phyloP scores from a whole-genome alignment of 2,329 filamentous ascomycete genomes.

The Diaporthe eres region DNA sequence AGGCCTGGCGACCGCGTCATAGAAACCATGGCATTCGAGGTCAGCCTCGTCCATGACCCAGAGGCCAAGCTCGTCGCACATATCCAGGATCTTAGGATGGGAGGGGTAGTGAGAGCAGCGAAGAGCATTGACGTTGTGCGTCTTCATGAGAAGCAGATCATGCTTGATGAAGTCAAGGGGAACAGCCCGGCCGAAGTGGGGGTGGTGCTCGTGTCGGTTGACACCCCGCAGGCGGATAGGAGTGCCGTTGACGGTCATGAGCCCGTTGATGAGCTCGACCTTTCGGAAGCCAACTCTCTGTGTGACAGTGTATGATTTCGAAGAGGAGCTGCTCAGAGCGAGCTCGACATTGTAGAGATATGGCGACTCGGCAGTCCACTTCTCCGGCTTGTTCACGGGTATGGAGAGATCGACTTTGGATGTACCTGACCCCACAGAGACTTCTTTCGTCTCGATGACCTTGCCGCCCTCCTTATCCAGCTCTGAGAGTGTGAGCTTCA shows the following conservation, averaged over 20 bases:
- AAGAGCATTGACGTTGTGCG: conserved; percentile 79
- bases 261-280: conserved; percentile 72
- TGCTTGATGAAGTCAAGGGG: conserved; percentile 72
- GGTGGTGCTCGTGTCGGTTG: conserved; percentile 81
- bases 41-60: conserved; percentile 70
- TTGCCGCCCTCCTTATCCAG: conserved; percentile 52
- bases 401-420: conserved; percentile 59
- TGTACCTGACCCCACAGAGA: conserved; percentile 46
- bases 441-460: conserved; percentile 47
- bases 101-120: conserved; percentile 78
- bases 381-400: conserved; percentile 66
- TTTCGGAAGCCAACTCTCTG: conserved; percentile 75
- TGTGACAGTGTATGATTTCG: conserved; percentile 55
- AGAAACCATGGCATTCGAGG: conserved; percentile 68
- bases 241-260: conserved; percentile 74
- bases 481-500: conserved; percentile 62
- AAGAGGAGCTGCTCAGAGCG: conserved; percentile 48
- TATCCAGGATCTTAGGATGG: conserved; percentile 70
- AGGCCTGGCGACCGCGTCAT: conserved; percentile 63
- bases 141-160: conserved; percentile 78
- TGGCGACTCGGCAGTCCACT: conserved; percentile 79
- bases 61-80: conserved; percentile 76
- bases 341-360: conserved; percentile 70
- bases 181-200: conserved; percentile 72
- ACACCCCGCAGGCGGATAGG: conserved; percentile 74